Conservation (phyloP, 176 grass and related monocot genomes). For the Zoysia japonica region DNA sequence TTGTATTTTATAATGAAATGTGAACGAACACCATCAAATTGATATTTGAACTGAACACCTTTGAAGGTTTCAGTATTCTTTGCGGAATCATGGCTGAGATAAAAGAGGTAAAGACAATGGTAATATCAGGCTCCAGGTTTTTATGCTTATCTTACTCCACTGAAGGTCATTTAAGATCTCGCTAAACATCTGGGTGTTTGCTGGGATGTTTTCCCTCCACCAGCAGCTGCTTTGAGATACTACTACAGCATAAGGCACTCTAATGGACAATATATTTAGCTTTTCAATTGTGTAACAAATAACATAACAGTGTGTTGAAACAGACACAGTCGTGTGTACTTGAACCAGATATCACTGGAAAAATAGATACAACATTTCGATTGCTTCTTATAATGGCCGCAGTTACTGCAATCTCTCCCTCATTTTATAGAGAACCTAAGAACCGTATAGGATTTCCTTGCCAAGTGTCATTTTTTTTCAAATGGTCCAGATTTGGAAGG, state of each 20-base stretch:
- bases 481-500: neutral
- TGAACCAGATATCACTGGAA: neutral
- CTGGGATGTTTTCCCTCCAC: conserved; percentile 42
- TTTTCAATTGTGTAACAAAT: neutral
- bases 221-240: conserved; percentile 47
- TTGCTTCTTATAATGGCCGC: neutral
- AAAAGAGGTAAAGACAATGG: conserved; percentile 86
- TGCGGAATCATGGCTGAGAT: conserved; percentile 85
- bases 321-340: neutral
- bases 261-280: neutral
- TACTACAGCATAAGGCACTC: conserved; percentile 5
- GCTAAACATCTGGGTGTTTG: conserved; percentile 57
- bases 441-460: neutral
- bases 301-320: neutral
- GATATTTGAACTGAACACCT: conserved; percentile 60
- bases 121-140: conserved; percentile 95
- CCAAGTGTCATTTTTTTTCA: neutral
- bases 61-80: conserved; percentile 61
- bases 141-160: conserved; percentile 79
- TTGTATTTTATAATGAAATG: conserved; percentile 10
- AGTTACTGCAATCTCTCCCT: neutral
- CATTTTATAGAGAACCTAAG: neutral
- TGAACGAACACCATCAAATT: conserved; percentile 51
- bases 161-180: conserved; percentile 87
- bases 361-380: neutral